Base-by-base conservation (phyloP, 805 yeast species). In the Saturnispora silvae region DNA sequence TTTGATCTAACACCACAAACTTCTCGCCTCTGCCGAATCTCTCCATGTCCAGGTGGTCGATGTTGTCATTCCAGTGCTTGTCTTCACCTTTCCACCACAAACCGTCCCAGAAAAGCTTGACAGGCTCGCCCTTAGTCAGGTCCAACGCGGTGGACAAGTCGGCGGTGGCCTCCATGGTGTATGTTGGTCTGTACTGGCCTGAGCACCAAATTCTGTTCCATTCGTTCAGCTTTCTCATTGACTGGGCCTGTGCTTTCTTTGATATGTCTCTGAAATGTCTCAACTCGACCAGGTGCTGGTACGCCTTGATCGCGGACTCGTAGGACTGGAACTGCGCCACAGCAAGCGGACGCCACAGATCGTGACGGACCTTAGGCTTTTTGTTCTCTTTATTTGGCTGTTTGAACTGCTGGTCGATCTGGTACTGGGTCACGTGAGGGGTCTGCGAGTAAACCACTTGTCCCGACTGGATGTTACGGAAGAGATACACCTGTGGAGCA, bases 341-440 rank as follows among this genome's bases (percentile, higher is more conserved):
- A 31, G 92, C 83, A 83, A 89, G 73, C 37, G 87, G 70, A 49
- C 89, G 69, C 96, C 96, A 87, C 35, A 86, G 65, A 58, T 87
- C 97, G 49, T 78, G 70, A 61, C 97, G 75, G 48, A 76, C 66
- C 27, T 73, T 64, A 4, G 96, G 96, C 49, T 70, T 72, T 51
- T 81, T 68, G 64, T 87, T 85, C 54, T 83, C 81, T 94, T 95
- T 83, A 64, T 85, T 83, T 31, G 95, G 94, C 52, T 83, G 68
- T 44, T 68, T 70, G 56, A 81, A 84, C 62, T 80, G 92, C 44
- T 62, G 67, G 42, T 76, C 72, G 43, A 83, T 75, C 56, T 81
- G 81, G 29, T 66, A 59, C 28, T 48, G 40, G 8, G 42, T 38
- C 31, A 77, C 67, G 41, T 65, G 67, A 28, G 95, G 92, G 10